Evolutionary conservation across 441 rosid genomes (phyloP).

Genomic region (Jatropha podagrica): DNA sequence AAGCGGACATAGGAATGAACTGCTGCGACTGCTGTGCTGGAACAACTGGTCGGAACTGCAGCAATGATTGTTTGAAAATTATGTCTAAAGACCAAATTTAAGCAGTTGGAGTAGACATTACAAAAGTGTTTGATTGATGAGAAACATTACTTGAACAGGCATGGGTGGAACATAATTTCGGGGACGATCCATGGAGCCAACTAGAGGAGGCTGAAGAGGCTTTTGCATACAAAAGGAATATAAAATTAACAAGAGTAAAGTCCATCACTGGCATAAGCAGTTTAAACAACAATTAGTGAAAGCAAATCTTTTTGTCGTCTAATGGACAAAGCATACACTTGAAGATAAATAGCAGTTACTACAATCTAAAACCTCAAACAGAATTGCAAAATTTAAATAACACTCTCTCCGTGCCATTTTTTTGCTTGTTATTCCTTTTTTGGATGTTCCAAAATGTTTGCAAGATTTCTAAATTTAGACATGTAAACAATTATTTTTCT

Average conservation of each 20-base stretch:
- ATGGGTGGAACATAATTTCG: conserved; percentile 65
- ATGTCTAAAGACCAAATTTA: conserved; percentile 15
- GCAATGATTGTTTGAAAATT: conserved; percentile 7
- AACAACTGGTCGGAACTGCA: conserved; percentile 62
- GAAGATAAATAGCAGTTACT: conserved; percentile 7
- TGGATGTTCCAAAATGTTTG: no score
- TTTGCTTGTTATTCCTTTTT: no score
- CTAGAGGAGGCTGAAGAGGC: conserved; percentile 64
- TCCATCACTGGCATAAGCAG: conserved; percentile 16
- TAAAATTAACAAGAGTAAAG: conserved; percentile 21
- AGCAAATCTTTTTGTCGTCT: not conserved
- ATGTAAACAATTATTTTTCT: no score
- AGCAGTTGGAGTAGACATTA: conserved; percentile 5
- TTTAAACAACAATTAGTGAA: conserved; percentile 8
- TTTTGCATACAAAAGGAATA: conserved; percentile 22
- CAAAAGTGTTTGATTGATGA: conserved; percentile 19
- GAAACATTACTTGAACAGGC: conserved; percentile 63
- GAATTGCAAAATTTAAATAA: not conserved
- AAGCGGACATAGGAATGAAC: conserved; percentile 57
- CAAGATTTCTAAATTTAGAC: no score
- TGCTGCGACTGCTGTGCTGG: conserved; percentile 66
- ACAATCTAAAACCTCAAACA: conserved; percentile 6
- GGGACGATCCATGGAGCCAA: conserved; percentile 60
- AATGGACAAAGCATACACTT: not conserved
- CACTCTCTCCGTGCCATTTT: no score